Base-by-base conservation (phyloP, 495 filamentous ascomycete genomes). In the Annulohypoxylon moriforme region DNA sequence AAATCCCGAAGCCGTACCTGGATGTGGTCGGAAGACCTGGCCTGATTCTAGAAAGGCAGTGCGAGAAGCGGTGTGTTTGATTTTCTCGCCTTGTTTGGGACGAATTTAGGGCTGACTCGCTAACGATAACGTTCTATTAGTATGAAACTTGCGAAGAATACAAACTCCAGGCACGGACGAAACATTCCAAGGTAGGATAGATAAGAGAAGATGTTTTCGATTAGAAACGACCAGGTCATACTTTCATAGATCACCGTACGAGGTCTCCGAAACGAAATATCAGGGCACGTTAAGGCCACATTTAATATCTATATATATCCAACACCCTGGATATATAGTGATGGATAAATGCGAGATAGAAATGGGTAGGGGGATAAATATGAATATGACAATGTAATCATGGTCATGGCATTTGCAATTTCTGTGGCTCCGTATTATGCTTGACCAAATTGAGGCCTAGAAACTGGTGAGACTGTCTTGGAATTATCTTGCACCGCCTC, bases 11-110 rank as follows among this genome's bases (percentile, higher is more conserved):
- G 46, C 52, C 1, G 33, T 64, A 42, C 64, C 58, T 18, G 68
- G 72, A 31, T 72, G 61, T 33, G 55, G 68, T 6, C 62, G 68
- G 24, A 75, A 65, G 52, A 42, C 57, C 20, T 70, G 67, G 38
- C 14, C 36, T 24, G 55, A 61, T 7, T 60, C 66, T 18, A 60
- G 71, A 66, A 58, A 50, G 33, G 61, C 53, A 46, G 27, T 68
- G 29, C 38, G 40, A 60, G 55, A 64, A 68, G 58, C 64, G 42
- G 68, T 64, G 27, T 38, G 70, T 66, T 64, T 57, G 13, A 8
- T 69, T 49, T 31, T 31, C 56, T 20, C 46, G 25, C 55, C 25
- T 44, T 13, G 11, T 36, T 2, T 40, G 29, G n/a, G 25, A 11
- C n/a, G 36, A 40, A 20, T 3, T 58, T 25, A 16, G n/a, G 10